A percentile compares a stretch with the other conserved stretches of the same genome.
These are phyloP conservation scores for Colletotrichum sp. DNA, from an alignment of 2,329 filamentous ascomycete species.

Conservation along the genomic window DNA sequence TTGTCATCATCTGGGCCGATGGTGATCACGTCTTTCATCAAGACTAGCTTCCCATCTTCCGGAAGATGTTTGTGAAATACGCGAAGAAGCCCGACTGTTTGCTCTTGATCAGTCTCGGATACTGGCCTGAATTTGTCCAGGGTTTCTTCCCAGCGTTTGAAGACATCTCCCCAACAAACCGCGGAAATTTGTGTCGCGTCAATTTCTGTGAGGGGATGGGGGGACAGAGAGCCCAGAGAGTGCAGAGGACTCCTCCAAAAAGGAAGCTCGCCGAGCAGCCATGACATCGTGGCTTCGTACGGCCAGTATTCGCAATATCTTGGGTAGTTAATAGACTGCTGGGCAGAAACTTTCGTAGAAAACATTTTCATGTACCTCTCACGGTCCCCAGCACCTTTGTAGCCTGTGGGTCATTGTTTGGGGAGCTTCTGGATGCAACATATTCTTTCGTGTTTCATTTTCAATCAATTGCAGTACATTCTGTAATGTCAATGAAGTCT, in stretches of 20 bases:
- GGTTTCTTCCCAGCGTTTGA: not conserved
- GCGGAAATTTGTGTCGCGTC: not conserved
- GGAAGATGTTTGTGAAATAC: not conserved
- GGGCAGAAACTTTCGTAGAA: not conserved
- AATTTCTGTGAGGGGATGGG: not conserved
- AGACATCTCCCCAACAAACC: not conserved
- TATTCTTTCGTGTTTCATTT: not conserved
- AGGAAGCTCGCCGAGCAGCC: not conserved
- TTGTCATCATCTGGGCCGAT: not conserved
- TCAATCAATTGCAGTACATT: not conserved
- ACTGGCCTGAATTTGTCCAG: not conserved
- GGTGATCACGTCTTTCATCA: not conserved
- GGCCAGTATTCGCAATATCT: not conserved
- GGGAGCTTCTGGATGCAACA: no score
- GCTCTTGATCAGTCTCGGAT: not conserved
- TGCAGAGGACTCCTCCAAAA: not conserved
- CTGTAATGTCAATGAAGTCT: not conserved
- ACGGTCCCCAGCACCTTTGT: not conserved
- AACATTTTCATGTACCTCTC: not conserved
- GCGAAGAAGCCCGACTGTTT: not conserved
- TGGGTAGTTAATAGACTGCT: not conserved
- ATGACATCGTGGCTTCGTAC: not conserved
- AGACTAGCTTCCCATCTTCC: not conserved
- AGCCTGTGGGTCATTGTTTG: not conserved
- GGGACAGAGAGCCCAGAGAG: not conserved